Evolutionary conservation across 192 early-diverging fungal species (phyloP), one percentile per base, ranked within the genome.

Genomic region (Coemansia sp.): DNA sequence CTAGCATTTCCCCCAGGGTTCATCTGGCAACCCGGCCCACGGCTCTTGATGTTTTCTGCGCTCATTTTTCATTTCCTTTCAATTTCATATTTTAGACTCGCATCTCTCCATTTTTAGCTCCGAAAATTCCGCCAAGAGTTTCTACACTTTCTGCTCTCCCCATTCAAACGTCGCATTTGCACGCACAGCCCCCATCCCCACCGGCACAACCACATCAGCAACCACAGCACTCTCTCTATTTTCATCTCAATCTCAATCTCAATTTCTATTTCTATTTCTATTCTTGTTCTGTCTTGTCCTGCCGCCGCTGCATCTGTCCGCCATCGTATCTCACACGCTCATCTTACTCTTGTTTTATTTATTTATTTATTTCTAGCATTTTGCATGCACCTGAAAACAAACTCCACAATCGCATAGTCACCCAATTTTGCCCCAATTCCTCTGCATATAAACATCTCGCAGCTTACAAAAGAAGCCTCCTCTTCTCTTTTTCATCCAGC

Each of bases 1-100:
- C 13, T n/a, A 36, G 46, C 46, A 58, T 58, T 22, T 52, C 49
- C 7, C 49, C 26, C 56, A 58, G 56, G 56, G 56, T 58, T 58
- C 26, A n/a, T 56, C 32, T 36, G 36, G 6, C 49, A 52, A 52
- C 19, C 49, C 11, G 56, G 36, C 15, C 39, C 56, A 36, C 15
- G 15, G 36, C 56, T 41, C 39, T 40, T 58, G n/a, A 58, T 58
- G 22, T 58, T 58, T 36, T 41, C 56, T 41, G 36, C 56, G 39
- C n/a, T 41, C 56, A 58, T 58, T 58, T 58, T 58, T 58, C 36
- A 37, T 40, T 58, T 58, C 36, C 56, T 36, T 58, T 58, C 56
- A 11, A 58, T 58, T 58, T 58, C 37, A 58, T 40, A 58, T 56
- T 58, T 58, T 58, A 58, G 56, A 58, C 56, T 58, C 56, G 56